These are phyloP conservation scores for Dendrothele bispora DNA, from an alignment of 768 basidiomycete species.

Conservation along the genomic window DNA sequence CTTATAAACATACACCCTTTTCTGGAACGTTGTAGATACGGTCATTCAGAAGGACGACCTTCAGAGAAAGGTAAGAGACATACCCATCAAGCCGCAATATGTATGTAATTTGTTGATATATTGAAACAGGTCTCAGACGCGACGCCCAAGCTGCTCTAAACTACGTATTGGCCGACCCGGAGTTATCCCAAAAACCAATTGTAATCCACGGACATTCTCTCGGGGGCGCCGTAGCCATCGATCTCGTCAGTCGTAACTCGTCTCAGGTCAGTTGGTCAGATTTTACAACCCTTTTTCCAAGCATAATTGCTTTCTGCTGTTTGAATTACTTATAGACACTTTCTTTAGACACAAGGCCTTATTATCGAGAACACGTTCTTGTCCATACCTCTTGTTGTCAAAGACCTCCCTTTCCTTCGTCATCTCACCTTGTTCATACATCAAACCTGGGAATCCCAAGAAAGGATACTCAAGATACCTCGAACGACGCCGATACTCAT, in stretches of 20 bases:
- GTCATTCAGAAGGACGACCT: slow-evolving; percentile 81
- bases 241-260: slow-evolving; percentile 82
- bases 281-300: too few relatives aligned
- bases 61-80: slow-evolving; percentile 69
- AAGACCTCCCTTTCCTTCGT: slow-evolving; percentile 69
- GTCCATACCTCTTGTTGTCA: slow-evolving; percentile 81
- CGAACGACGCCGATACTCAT: slow-evolving; percentile 73
- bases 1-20: not conserved
- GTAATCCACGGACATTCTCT: slow-evolving; percentile 86
- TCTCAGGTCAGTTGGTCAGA: too few relatives aligned
- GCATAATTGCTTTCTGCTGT: too few relatives aligned
- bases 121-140: slow-evolving; percentile 63
- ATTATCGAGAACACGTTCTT: slow-evolving; percentile 95
- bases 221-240: slow-evolving; percentile 90
- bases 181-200: slow-evolving; percentile 64
- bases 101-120: not conserved
- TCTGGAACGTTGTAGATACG: slow-evolving; percentile 59
- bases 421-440: slow-evolving; percentile 81
- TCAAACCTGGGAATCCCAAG: slow-evolving; percentile 84
- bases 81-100: not conserved
- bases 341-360: slow-evolving; percentile 65
- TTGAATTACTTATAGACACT: too few relatives aligned
- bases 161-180: slow-evolving; percentile 63
- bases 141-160: slow-evolving; percentile 87
- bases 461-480: slow-evolving; percentile 63